These are phyloP conservation scores for Phytopythium sindhum DNA, from an alignment of 352 stramenopile species.

Conservation along the genomic window DNA sequence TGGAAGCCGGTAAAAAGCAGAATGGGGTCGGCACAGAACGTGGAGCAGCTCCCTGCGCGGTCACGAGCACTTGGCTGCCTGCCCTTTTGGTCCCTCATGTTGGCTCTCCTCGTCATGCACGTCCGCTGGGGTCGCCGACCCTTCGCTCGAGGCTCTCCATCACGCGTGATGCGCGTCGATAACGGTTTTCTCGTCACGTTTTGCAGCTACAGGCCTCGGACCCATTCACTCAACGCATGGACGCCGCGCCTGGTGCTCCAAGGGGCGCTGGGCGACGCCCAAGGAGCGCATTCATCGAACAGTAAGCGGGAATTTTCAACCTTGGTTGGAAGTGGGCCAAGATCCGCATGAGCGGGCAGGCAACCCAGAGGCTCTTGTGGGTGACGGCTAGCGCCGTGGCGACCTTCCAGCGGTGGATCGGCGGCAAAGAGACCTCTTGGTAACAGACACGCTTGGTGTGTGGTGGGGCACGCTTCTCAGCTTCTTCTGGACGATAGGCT, in stretches of 20 bases:
- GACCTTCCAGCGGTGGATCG: background rate
- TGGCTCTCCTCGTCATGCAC: background rate
- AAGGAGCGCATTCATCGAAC: background rate
- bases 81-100: background rate
- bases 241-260: background rate
- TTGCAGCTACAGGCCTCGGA: background rate
- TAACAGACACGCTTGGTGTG: background rate
- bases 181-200: background rate
- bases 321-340: background rate
- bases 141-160: background rate
- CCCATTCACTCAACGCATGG: background rate
- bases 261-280: background rate
- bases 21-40: background rate
- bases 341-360: background rate
- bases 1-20: constrained; percentile 9
- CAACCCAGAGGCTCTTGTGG: background rate
- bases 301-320: background rate
- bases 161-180: background rate
- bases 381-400: background rate
- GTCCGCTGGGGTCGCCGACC: background rate
- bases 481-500: background rate
- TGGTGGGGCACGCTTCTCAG: background rate
- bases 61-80: background rate
- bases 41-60: background rate
- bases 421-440: background rate